These are phyloP conservation scores for Colletotrichum caudatum DNA, from an alignment of 2,329 filamentous ascomycete species.

Conservation along the genomic window DNA sequence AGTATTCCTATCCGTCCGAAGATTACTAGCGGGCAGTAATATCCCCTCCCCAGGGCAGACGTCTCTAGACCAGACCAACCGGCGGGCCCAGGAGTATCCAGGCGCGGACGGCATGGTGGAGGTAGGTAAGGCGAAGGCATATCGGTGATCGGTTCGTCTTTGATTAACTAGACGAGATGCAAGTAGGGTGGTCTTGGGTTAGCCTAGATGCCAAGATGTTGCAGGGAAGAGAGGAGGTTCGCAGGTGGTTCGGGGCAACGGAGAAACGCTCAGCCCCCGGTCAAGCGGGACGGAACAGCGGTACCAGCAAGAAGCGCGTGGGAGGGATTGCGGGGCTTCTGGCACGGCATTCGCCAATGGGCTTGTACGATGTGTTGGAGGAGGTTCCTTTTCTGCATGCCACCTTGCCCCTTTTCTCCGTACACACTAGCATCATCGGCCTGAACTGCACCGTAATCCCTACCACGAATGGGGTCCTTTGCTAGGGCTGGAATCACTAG, in stretches of 20 bases:
- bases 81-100: constrained; percentile 34
- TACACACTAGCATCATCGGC: constrained; percentile 28
- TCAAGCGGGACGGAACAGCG: constrained; percentile 37
- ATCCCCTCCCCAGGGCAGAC: constrained; percentile 22
- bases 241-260: constrained; percentile 41
- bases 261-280: constrained; percentile 40
- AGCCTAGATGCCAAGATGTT: constrained; percentile 29
- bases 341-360: constrained; percentile 25
- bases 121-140: constrained; percentile 11
- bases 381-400: constrained; percentile 33
- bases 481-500: constrained; percentile 3
- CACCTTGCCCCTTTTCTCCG: constrained; percentile 36
- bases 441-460: constrained; percentile 32
- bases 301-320: constrained; percentile 26
- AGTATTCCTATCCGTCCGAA: constrained; percentile 6
- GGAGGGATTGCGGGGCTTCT: constrained; percentile 34
- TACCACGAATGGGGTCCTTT: constrained; percentile 26
- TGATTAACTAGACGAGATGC: constrained; percentile 9
- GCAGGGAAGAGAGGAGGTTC: constrained; percentile 37
- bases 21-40: not conserved
- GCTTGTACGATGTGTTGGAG: constrained; percentile 11
- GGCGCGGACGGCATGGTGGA: constrained; percentile 20
- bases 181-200: constrained; percentile 14
- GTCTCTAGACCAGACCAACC: constrained; percentile 25
- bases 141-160: constrained; percentile 11